These are phyloP conservation scores for Cytospora schulzeri DNA, from an alignment of 2,329 filamentous ascomycete species.

Conservation along the genomic window DNA sequence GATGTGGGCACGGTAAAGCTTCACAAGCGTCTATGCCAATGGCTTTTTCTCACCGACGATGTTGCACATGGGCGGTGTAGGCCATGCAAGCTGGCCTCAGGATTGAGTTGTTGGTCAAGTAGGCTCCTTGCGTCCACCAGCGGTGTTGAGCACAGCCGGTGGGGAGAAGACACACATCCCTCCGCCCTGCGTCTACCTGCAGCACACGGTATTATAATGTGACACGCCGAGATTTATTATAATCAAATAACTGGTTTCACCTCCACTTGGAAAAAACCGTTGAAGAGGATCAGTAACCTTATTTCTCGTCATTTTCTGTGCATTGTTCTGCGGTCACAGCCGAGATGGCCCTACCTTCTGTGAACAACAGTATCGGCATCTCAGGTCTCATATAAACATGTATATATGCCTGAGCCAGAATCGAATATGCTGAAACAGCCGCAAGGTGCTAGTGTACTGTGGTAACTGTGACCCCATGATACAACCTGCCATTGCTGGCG, in stretches of 20 bases:
- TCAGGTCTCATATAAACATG: neutral
- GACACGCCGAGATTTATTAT: neutral
- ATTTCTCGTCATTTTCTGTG: neutral
- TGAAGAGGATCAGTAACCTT: neutral
- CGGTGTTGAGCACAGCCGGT: neutral
- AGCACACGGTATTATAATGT: neutral
- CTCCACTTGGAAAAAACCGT: neutral
- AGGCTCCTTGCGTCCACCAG: neutral
- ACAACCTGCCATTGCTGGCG: neutral
- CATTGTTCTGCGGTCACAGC: neutral
- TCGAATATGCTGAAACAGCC: neutral
- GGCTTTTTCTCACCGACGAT: neutral
- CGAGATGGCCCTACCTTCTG: neutral
- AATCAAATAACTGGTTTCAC: neutral
- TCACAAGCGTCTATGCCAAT: neutral
- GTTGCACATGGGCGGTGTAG: neutral
- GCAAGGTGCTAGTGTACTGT: neutral
- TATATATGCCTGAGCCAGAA: neutral
- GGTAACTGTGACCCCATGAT: neutral
- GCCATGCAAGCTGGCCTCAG: neutral
- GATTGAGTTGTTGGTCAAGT: neutral
- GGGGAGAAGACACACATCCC: neutral
- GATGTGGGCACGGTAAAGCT: neutral
- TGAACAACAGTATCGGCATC: neutral
- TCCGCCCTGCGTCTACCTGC: neutral